Conservation (phyloP, 2,329 filamentous ascomycete species). For the Tolypocladium tropicale region DNA sequence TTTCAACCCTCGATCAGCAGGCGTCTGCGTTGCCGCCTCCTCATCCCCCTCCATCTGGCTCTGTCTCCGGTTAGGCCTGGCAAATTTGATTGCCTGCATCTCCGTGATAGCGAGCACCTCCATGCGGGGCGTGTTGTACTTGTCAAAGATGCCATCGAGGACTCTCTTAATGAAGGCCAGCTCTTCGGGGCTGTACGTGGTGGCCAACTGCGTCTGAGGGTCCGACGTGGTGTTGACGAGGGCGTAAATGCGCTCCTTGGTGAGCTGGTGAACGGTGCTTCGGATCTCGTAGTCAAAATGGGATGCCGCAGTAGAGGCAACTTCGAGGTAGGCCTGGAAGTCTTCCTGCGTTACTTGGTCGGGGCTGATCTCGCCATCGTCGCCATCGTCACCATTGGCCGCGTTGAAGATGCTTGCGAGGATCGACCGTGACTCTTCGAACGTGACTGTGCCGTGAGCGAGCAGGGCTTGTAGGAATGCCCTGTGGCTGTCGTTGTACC, state of each 20-base stretch:
- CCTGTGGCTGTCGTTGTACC: conserved; percentile 57
- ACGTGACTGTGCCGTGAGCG: conserved; percentile 66
- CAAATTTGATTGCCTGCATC: conserved; percentile 67
- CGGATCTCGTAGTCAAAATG: conserved; percentile 84
- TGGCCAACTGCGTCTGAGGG: conserved; percentile 76
- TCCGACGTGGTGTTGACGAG: conserved; percentile 86
- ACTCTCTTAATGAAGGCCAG: conserved; percentile 82
- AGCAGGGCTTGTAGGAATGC: conserved; percentile 88
- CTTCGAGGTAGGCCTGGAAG: conserved; percentile 58
- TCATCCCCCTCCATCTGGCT: conserved; percentile 17
- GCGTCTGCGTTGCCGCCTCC: conserved; percentile 22
- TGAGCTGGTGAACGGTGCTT: conserved; percentile 57
- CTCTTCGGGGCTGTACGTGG: conserved; percentile 69
- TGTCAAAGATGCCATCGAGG: conserved; percentile 86
- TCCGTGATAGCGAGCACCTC: conserved; percentile 76
- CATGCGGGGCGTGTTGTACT: conserved; percentile 66
- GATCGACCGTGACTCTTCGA: conserved; percentile 60
- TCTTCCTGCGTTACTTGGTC: conserved; percentile 59
- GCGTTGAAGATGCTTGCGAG: conserved; percentile 66
- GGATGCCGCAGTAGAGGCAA: conserved; percentile 62
- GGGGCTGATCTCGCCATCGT: conserved; percentile 31
- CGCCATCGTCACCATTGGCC: conserved; percentile 21
- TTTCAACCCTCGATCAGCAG: conserved; percentile 50
- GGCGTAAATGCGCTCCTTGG: conserved; percentile 61
- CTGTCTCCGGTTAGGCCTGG: conserved; percentile 35